phyloP scores from a whole-genome alignment of 2,329 filamentous ascomycete genomes.

The Curvularia lunata region DNA sequence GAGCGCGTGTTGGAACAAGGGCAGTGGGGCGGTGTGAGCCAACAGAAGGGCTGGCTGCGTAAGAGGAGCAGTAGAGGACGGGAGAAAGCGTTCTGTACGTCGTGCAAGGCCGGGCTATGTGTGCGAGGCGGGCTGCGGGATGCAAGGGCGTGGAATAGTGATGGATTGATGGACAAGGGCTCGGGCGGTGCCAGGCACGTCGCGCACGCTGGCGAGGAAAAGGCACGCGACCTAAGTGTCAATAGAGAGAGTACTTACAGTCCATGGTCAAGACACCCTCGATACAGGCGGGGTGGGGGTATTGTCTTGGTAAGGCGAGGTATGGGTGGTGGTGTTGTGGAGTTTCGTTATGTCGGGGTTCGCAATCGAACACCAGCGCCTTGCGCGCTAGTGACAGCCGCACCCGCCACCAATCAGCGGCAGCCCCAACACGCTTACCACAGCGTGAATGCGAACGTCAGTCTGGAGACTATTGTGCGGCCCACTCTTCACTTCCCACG shows the following conservation, averaged over 20 bases:
- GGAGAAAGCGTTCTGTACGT: conserved; percentile 22
- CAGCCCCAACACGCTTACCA: conserved; percentile 22
- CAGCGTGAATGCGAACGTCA: conserved; percentile 27
- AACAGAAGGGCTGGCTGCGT: conserved; percentile 27
- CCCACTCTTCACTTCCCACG: conserved; percentile 16
- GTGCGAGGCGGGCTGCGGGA: conserved; percentile 32
- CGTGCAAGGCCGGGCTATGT: conserved; percentile 19
- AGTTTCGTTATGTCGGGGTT: conserved; percentile 23
- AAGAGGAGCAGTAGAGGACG: conserved; percentile 20
- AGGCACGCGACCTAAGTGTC: conserved; percentile 34
- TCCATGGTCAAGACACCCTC: conserved; percentile 64
- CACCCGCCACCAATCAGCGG: conserved; percentile 30
- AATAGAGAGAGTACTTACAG: conserved; percentile 59
- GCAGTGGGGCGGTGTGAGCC: conserved; percentile 31
- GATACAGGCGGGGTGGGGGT: conserved; percentile 29
- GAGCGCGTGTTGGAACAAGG: conserved; percentile 38
- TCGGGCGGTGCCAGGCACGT: conserved; percentile 31
- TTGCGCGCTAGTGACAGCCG: conserved; percentile 15
- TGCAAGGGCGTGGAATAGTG: conserved; percentile 41
- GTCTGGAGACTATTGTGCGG: conserved; percentile 8
- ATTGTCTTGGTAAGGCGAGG: conserved; percentile 39
- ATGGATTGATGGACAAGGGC: conserved; percentile 46
- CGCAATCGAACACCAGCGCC: conserved; percentile 7
- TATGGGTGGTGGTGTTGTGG: conserved; percentile 39
- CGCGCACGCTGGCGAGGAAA: conserved; percentile 24